A percentile compares a stretch with the other conserved stretches of the same genome.
phyloP scores from a whole-genome alignment of 176 grass and related monocot species.

The Oryza officinalis region DNA sequence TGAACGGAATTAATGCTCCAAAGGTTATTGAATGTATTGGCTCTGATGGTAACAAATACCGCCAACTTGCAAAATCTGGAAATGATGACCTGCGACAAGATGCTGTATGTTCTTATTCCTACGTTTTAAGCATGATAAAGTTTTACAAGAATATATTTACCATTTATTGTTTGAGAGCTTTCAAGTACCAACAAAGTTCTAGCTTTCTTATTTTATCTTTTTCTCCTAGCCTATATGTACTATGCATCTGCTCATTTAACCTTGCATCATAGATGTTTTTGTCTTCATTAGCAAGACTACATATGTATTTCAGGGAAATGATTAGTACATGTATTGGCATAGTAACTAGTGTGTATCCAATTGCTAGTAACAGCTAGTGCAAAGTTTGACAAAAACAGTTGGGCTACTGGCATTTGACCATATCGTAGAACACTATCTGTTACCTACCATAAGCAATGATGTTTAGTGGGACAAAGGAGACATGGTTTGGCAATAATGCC shows the following conservation, averaged over 20 bases:
- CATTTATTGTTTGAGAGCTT: constrained; percentile 13
- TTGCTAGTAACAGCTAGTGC: background rate
- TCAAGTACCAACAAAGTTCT: background rate
- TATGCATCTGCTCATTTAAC: background rate
- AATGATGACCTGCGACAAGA: constrained; percentile 96
- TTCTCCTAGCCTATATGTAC: background rate
- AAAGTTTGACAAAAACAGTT: background rate
- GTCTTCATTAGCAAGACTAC: background rate
- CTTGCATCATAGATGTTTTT: constrained; percentile 3
- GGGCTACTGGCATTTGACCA: background rate
- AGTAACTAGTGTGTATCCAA: background rate
- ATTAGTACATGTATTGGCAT: background rate
- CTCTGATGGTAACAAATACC: constrained; percentile 86
- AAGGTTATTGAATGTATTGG: constrained; percentile 90
- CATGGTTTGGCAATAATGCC: background rate
- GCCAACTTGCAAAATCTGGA: constrained; percentile 98
- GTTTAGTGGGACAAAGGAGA: background rate
- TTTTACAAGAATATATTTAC: constrained; percentile 2
- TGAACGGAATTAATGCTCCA: constrained; percentile 97
- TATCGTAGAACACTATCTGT: background rate
- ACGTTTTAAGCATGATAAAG: constrained; percentile 13
- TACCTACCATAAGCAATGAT: background rate
- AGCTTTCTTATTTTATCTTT: background rate
- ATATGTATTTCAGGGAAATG: background rate
- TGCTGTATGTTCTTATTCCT: constrained; percentile 68